A percentile compares a stretch with the other conserved stretches of the same genome.
phyloP scores from a whole-genome alignment of 2,329 filamentous ascomycete species.

The Arthrinium phaeospermum region DNA sequence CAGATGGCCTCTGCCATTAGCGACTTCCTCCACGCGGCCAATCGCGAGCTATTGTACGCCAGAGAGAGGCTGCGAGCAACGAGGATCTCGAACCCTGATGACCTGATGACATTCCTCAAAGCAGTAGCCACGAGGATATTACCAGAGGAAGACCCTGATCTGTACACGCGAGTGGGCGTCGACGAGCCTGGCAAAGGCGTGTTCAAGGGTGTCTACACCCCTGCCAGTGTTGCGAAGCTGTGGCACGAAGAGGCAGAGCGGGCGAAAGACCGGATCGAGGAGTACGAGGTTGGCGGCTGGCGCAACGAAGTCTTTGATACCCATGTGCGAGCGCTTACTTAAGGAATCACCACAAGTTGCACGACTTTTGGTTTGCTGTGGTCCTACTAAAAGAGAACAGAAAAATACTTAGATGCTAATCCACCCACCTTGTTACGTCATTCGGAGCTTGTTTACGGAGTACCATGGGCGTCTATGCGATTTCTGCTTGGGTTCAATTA shows the following conservation, averaged over 20 bases:
- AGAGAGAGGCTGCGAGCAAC: conserved; percentile 86
- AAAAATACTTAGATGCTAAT: background rate
- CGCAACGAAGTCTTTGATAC: conserved; percentile 81
- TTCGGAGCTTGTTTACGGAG: background rate
- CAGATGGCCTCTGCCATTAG: conserved; percentile 76
- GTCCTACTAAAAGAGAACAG: background rate
- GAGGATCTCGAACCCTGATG: conserved; percentile 79
- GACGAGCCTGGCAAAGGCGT: conserved; percentile 59
- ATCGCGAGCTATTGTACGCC: conserved; percentile 86
- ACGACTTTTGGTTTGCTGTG: background rate
- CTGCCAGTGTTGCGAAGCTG: conserved; percentile 86
- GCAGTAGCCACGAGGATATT: conserved; percentile 79
- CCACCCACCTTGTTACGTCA: conserved; percentile 4
- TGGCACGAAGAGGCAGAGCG: conserved; percentile 80
- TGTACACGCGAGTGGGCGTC: conserved; percentile 76
- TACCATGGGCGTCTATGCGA: background rate
- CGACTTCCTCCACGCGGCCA: conserved; percentile 72
- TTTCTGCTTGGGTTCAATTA: background rate
- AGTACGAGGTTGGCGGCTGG: conserved; percentile 76
- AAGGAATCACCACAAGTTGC: conserved; percentile 14
- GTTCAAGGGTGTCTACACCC: conserved; percentile 86
- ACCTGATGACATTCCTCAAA: conserved; percentile 81
- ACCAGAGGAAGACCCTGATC: conserved; percentile 75
- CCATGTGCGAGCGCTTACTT: conserved; percentile 33
- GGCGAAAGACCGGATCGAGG: conserved; percentile 76